Percentiles rank a stretch among this genome's conserved stretches.
These are phyloP conservation scores for Trichoderma semiorbis DNA, from an alignment of 2,329 filamentous ascomycete genomes.

Conservation along the genomic window DNA sequence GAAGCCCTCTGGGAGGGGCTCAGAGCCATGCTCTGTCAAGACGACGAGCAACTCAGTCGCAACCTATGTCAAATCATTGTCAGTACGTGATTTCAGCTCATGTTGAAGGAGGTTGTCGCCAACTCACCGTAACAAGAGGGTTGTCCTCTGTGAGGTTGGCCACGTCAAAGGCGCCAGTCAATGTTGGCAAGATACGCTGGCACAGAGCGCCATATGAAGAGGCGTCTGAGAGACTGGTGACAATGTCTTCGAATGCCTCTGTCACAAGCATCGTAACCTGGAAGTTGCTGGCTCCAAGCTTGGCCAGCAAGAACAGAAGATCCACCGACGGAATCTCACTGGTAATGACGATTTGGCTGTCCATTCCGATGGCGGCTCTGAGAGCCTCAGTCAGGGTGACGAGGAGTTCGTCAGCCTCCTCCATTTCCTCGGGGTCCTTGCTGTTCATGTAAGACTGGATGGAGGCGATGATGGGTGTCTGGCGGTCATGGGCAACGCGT, in stretches of 20 bases:
- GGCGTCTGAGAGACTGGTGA: constrained; percentile 61
- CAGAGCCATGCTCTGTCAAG: constrained; percentile 75
- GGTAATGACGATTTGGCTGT: constrained; percentile 70
- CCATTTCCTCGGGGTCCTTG: constrained; percentile 78
- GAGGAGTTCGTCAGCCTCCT: constrained; percentile 87
- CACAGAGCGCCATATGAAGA: constrained; percentile 76
- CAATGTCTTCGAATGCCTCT: constrained; percentile 89
- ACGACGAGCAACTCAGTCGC: constrained; percentile 81
- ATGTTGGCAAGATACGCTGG: constrained; percentile 77
- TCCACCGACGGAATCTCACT: constrained; percentile 72
- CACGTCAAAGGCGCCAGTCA: constrained; percentile 86
- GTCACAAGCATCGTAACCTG: constrained; percentile 83
- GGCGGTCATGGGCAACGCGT: constrained; percentile 51
- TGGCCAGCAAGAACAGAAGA: constrained; percentile 82
- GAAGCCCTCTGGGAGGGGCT: constrained; percentile 83
- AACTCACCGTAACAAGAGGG: constrained; percentile 68
- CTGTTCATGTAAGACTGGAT: constrained; percentile 71
- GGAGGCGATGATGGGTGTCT: constrained; percentile 58
- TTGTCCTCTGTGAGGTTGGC: constrained; percentile 82
- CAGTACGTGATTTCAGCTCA: background rate
- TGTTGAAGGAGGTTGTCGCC: background rate
- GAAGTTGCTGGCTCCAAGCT: constrained; percentile 84
- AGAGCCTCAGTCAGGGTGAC: constrained; percentile 86
- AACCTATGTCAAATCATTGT: constrained; percentile 43
- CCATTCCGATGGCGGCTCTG: constrained; percentile 75